These are phyloP conservation scores for Scenedesmus sp. DNA, from an alignment of 163 green algal species.

Conservation along the genomic window DNA sequence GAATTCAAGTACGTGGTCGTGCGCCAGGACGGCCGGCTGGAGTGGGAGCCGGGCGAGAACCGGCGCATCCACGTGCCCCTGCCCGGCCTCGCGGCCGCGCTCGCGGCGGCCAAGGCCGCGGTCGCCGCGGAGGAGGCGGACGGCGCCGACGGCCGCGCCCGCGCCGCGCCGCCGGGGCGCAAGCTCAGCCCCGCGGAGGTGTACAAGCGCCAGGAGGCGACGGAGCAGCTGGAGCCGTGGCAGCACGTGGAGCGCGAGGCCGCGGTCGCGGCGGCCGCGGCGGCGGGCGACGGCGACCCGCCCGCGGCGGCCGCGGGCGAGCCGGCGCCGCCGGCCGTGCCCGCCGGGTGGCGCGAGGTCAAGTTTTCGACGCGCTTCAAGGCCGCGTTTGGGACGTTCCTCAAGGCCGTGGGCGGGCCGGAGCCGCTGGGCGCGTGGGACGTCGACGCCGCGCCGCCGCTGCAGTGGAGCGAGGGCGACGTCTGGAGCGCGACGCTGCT, in stretches of 20 bases:
- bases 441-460: conserved; percentile 39
- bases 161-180: background rate
- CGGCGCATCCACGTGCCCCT: conserved; percentile 36
- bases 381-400: conserved; percentile 48
- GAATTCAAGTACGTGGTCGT: conserved; percentile 49
- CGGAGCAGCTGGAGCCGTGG: conserved; percentile 36
- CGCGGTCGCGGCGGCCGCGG: background rate
- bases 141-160: background rate
- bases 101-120: conserved; percentile 32
- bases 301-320: background rate
- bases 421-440: conserved; percentile 48
- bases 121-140: conserved; percentile 24
- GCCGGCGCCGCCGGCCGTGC: background rate
- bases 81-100: conserved; percentile 31
- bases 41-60: conserved; percentile 45
- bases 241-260: conserved; percentile 1
- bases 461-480: conserved; percentile 43
- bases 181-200: conserved; percentile 31
- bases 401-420: conserved; percentile 51
- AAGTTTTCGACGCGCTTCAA: conserved; percentile 39
- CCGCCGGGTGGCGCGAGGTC: conserved; percentile 39
- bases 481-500: conserved; percentile 24
- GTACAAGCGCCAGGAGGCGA: conserved; percentile 29
- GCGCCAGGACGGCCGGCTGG: conserved; percentile 40
- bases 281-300: background rate